phyloP scores from a whole-genome alignment of 2,329 filamentous ascomycete species.

The Penicillium sp. region DNA sequence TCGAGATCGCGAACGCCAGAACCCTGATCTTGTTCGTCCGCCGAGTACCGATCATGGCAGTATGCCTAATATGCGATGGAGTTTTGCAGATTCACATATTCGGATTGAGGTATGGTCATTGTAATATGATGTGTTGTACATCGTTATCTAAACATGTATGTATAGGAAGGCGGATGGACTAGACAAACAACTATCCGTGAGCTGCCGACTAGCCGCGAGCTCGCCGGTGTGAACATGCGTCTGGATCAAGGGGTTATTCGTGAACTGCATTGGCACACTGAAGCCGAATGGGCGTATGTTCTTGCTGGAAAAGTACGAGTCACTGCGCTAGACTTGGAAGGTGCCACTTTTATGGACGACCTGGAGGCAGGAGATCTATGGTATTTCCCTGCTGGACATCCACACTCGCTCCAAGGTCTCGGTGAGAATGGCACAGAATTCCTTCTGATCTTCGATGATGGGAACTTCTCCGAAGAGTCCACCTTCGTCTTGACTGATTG shows the following conservation, averaged over 20 bases:
- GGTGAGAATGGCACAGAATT: constrained; percentile 63
- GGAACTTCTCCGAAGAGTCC: constrained; percentile 61
- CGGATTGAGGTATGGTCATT: constrained; percentile 57
- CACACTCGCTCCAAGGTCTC: constrained; percentile 72
- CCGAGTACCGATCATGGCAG: constrained; percentile 72
- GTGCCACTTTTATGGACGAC: constrained; percentile 73
- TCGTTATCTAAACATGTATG: background rate
- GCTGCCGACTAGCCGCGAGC: constrained; percentile 53
- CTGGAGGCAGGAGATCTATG: constrained; percentile 71
- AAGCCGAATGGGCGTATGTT: constrained; percentile 76
- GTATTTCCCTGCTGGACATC: constrained; percentile 75
- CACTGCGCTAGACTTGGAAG: constrained; percentile 71
- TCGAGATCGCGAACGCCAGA: constrained; percentile 64
- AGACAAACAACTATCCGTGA: constrained; percentile 59
- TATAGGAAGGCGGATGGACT: constrained; percentile 72
- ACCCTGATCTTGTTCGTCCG: constrained; percentile 69
- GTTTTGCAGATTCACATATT: constrained; percentile 64
- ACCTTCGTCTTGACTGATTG: constrained; percentile 74
- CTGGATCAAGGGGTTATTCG: constrained; percentile 71
- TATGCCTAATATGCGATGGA: constrained; percentile 72
- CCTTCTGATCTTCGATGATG: constrained; percentile 60
- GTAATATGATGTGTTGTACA: too few relatives aligned
- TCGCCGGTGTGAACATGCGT: constrained; percentile 77
- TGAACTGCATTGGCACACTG: constrained; percentile 79
- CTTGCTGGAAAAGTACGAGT: constrained; percentile 69